Percentiles rank a stretch among this genome's conserved stretches.
These are phyloP conservation scores for Eimeria praecox DNA, from an alignment of 169 alveolate genomes.

Conservation along the genomic window DNA sequence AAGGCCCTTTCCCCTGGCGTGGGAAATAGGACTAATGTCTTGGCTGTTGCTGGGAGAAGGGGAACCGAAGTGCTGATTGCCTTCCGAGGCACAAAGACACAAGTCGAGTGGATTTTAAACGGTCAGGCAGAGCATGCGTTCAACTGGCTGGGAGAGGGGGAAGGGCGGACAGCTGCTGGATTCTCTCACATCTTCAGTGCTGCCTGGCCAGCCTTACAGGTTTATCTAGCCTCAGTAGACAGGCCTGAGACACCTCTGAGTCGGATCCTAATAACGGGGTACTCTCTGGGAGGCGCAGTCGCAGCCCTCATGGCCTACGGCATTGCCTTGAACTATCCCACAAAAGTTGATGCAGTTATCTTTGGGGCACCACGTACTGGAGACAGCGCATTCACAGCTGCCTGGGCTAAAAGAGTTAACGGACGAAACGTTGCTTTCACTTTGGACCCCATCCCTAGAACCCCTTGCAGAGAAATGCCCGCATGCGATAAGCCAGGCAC, in stretches of 20 bases:
- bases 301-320: constrained; percentile 77
- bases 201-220: constrained; percentile 81
- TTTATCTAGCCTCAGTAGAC: constrained; percentile 63
- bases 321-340: constrained; percentile 49
- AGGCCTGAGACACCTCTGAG: constrained; percentile 37
- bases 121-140: constrained; percentile 70
- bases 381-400: constrained; percentile 59
- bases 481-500: constrained; percentile 69
- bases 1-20: constrained; percentile 73
- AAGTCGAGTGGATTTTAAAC: constrained; percentile 73
- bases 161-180: constrained; percentile 74
- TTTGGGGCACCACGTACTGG: constrained; percentile 82
- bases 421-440: constrained; percentile 68
- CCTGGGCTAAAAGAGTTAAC: constrained; percentile 77
- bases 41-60: constrained; percentile 69
- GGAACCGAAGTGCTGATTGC: constrained; percentile 62
- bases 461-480: constrained; percentile 78
- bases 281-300: constrained; percentile 82
- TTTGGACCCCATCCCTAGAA: constrained; percentile 54
- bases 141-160: constrained; percentile 65
- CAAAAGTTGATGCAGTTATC: constrained; percentile 74
- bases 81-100: constrained; percentile 79
- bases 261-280: constrained; percentile 75
- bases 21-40: constrained; percentile 62
- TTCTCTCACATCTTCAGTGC: constrained; percentile 78